Base-by-base conservation (phyloP, 208 protist species). In the Trypanosoma cruzi region DNA sequence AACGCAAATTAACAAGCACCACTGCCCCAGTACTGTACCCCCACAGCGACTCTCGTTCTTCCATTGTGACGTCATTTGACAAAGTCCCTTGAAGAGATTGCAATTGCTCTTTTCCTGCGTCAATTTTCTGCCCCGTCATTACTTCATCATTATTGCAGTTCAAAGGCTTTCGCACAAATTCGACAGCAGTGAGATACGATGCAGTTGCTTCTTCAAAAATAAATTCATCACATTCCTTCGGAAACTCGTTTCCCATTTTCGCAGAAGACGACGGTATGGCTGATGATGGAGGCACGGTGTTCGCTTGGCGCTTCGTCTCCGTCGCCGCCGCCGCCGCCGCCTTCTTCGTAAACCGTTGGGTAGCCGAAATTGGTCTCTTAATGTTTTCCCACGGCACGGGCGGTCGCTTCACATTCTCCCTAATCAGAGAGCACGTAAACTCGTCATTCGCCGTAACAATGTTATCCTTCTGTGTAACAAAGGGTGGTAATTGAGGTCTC, bases 11-110 rank as follows among this genome's bases (percentile, higher is more conserved):
- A 16, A 76, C 60, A 78, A 68, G 63, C n/a, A 81, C 28, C 11
- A 81, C 77, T 1, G 71, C 77, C 20, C 77, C 77, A 42, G 71
- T 78, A 54, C 66, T 64, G 60, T 81, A 81, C 28, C 77, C 77
- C 69, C 72, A 71, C 13, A 77, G 37, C 2, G 56, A 56, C 52
- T 81, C 71, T 20, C 36, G 8, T 16, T 81, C 77, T 22, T 68
- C 40, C 16, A 48, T 8, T 18, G 16, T 64, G 2, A 13, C 16
- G 50, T 66, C 59, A 36, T 2, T 1, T 57, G 14, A 13, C 4
- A 28, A 7, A 4, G 4, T 20, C 16, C 36, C 53, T 36, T n/a
- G 4, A 32, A 7, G 42, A 22, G 34, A 22, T 31, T 2, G 18
- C 4, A 32, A 37, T 28, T 13, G 18, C 22, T 40, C 40, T 37